phyloP scores from a whole-genome alignment of 2,329 filamentous ascomycete species.

The Fusarium papillatum region DNA sequence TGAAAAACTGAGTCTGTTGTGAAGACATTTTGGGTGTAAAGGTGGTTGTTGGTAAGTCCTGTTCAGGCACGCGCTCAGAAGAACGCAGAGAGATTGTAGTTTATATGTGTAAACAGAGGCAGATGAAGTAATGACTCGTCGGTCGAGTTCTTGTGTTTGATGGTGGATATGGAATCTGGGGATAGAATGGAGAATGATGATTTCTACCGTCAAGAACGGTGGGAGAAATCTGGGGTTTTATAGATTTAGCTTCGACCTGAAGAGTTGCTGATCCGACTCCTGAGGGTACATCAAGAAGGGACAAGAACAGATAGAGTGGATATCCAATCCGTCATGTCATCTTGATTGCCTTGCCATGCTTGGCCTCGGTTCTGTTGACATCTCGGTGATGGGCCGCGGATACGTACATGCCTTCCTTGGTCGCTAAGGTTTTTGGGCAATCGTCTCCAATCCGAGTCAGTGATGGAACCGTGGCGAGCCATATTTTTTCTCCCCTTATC shows the following conservation, averaged over 20 bases:
- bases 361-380: constrained; percentile 23
- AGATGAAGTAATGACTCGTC: constrained; percentile 10
- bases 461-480: constrained; percentile 37
- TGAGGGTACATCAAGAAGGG: constrained; percentile 19
- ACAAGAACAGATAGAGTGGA: constrained; percentile 17
- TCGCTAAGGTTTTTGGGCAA: constrained; percentile 6
- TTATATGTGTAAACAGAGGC: background rate
- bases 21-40: constrained; percentile 24
- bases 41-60: constrained; percentile 28
- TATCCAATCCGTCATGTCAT: constrained; percentile 26
- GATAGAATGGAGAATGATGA: constrained; percentile 33
- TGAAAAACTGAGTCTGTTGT: constrained; percentile 39
- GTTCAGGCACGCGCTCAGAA: constrained; percentile 35
- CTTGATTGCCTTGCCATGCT: background rate
- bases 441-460: constrained; percentile 42
- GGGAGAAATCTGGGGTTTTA: constrained; percentile 50
- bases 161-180: constrained; percentile 34
- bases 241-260: constrained; percentile 40
- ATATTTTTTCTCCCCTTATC: constrained; percentile 37
- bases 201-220: constrained; percentile 58
- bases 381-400: constrained; percentile 35
- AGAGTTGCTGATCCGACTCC: constrained; percentile 30
- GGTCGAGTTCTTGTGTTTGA: constrained; percentile 29
- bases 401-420: constrained; percentile 26
- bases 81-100: constrained; percentile 7